These are phyloP conservation scores for Inonotus obliquus DNA, from an alignment of 1,284 basidiomycete species.

Conservation along the genomic window DNA sequence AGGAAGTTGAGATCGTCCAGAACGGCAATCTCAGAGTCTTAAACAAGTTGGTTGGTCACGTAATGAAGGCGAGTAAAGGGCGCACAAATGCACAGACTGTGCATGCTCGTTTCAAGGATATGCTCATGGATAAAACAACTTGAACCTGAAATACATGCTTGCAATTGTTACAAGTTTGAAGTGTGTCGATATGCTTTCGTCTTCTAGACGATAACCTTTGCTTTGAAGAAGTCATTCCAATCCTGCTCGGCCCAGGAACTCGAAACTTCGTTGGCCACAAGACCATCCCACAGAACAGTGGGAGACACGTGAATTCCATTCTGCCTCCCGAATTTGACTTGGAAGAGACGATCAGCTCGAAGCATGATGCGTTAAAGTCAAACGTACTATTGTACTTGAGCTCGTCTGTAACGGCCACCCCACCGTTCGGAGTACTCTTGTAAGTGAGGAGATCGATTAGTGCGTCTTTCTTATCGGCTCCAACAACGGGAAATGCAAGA, in stretches of 20 bases:
- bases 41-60: conserved; percentile 83
- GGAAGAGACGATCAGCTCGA: not conserved
- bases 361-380: conserved; percentile 7
- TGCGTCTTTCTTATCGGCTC: conserved; percentile 39
- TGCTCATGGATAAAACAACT: conserved; percentile 28
- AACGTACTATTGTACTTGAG: conserved; percentile 77
- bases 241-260: conserved; percentile 82
- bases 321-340: conserved; percentile 87
- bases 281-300: conserved; percentile 82
- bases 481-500: conserved; percentile 50
- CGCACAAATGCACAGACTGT: conserved; percentile 63
- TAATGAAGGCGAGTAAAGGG: conserved; percentile 84
- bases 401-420: conserved; percentile 74
- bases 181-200: not conserved
- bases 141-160: not conserved
- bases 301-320: conserved; percentile 93
- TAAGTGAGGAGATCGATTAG: conserved; percentile 63
- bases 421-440: conserved; percentile 68
- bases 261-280: conserved; percentile 75
- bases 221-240: conserved; percentile 79
- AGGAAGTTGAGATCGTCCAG: conserved; percentile 66
- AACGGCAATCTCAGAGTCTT: conserved; percentile 79
- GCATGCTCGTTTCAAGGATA: conserved; percentile 40
- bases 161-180: not conserved
- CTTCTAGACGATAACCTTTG: conserved; percentile 47